Base-by-base conservation (phyloP, 148 eudicot species). In the Vaccinium macrocarpon region DNA sequence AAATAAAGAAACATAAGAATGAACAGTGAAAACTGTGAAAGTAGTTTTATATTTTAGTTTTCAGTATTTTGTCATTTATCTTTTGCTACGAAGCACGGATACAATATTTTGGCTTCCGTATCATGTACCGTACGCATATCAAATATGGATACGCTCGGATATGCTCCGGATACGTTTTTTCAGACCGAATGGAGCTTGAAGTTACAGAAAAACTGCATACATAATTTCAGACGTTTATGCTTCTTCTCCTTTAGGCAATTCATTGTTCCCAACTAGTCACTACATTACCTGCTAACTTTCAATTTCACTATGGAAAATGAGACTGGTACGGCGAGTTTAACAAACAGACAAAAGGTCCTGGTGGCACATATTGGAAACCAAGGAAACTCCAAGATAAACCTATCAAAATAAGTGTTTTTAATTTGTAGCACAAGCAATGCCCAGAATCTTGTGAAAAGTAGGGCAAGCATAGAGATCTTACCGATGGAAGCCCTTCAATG, bases 401-500 rank as follows among this genome's bases (percentile, higher is more conserved):
- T 7, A 9, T 66, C 42, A 38, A 77, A 16, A 49, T 23, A 42
- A 32, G 25, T 35, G 38, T 35, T 35, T 35, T 35, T 2, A 53
- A 77, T 73, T 55, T 70, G 29, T 23, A 70, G 42, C 51, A 64
- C 71, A 81, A 59, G 59, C 18, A 81, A 59, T 70, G 19, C 23
- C 23, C n/a, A 16, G 0, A 12, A 64, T 62, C 48, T 50, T 48
- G 4, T 14, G 68, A 70, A 18, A 61, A 66, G 3, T 27, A 11
- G 16, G 21, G 50, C 4, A 51, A 68, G 61, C 72, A 59, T 72
- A 21, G 78, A 74, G n/a, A 87, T 19, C 83, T 71, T 90, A 94
- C 98, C 91, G 53, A 21, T 70, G 93, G 90, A 83, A 93, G 89
- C 78, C 94, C 92, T 50, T 89, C 92, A 53, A 88, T 82, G 52